Conservation (phyloP, 1,139 yeast species). For the Arxiozyma bovina region DNA sequence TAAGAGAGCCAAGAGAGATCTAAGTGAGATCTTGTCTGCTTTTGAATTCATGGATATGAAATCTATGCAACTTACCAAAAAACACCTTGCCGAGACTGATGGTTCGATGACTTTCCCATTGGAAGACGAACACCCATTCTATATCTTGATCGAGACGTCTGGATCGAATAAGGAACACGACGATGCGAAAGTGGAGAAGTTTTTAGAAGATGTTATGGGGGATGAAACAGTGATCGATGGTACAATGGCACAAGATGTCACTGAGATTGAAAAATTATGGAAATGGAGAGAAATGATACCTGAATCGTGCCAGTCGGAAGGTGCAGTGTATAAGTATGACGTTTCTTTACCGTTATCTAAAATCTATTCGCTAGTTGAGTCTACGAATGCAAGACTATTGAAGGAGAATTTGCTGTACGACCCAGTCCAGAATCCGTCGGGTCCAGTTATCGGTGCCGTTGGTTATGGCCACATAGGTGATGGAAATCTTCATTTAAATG, state of each 20-base stretch:
- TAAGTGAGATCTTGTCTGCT: slow-evolving; percentile 82
- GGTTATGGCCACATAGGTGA: slow-evolving; percentile 98
- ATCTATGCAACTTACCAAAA: slow-evolving; percentile 58
- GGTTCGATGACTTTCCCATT: slow-evolving; percentile 54
- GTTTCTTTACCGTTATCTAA: slow-evolving; percentile 79
- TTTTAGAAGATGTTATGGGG: slow-evolving; percentile 79
- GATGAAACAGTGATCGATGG: slow-evolving; percentile 80
- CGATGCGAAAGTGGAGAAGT: slow-evolving; percentile 66
- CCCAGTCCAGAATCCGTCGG: slow-evolving; percentile 20
- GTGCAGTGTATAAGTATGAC: slow-evolving; percentile 96
- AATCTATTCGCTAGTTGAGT: slow-evolving; percentile 73
- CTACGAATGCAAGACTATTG: slow-evolving; percentile 49
- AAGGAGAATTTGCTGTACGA: slow-evolving; percentile 60
- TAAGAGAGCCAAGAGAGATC: slow-evolving; percentile 66
- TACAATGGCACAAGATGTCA: slow-evolving; percentile 89
- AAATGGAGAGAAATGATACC: slow-evolving; percentile 91
- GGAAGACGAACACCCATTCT: slow-evolving; percentile 74
- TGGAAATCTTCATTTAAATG: slow-evolving; percentile 88
- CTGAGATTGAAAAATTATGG: slow-evolving; percentile 80
- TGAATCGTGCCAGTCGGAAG: slow-evolving; percentile 75
- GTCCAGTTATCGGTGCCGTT: slow-evolving; percentile 75
- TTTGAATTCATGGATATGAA: slow-evolving; percentile 88
- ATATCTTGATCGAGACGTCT: slow-evolving; percentile 83
- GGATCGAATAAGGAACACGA: slow-evolving; percentile 88
- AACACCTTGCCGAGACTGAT: slow-evolving; percentile 38